phyloP scores from a whole-genome alignment of 164 flowering plant genomes.

The Tinospora cordifolia region DNA sequence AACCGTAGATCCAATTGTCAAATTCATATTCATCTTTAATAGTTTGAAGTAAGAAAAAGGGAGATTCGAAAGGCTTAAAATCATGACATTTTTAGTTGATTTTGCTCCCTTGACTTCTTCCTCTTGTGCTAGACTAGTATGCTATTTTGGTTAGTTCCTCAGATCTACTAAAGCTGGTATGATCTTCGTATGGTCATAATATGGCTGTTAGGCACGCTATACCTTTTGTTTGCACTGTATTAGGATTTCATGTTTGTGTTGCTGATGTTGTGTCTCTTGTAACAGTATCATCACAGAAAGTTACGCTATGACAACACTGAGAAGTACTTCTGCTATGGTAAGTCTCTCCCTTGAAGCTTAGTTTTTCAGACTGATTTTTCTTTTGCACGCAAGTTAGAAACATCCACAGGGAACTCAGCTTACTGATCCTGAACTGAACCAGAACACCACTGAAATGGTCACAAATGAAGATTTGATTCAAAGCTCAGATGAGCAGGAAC shows the following conservation, averaged over 20 bases:
- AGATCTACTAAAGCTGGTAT: not conserved
- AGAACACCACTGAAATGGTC: not conserved
- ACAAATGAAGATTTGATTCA: not conserved
- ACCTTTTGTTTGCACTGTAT: not conserved
- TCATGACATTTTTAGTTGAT: not conserved
- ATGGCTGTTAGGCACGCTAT: not conserved
- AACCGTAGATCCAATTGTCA: not conserved
- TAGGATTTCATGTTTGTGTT: conserved; percentile 1
- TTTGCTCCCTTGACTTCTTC: not conserved
- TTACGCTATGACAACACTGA: not conserved
- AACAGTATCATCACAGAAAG: not conserved
- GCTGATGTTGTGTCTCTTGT: not conserved
- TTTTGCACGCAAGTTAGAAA: not conserved
- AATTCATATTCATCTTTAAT: not conserved
- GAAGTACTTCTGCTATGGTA: not conserved
- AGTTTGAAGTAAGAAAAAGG: not conserved
- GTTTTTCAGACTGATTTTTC: not conserved
- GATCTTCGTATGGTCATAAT: not conserved
- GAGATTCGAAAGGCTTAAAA: not conserved
- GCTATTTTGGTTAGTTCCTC: not conserved
- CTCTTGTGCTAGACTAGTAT: not conserved
- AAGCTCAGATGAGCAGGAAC: not conserved
- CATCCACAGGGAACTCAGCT: not conserved
- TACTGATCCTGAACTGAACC: not conserved
- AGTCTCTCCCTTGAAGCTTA: not conserved